phyloP scores from a whole-genome alignment of 805 yeast genomes.

The Wickerhamomyces silvicola region DNA sequence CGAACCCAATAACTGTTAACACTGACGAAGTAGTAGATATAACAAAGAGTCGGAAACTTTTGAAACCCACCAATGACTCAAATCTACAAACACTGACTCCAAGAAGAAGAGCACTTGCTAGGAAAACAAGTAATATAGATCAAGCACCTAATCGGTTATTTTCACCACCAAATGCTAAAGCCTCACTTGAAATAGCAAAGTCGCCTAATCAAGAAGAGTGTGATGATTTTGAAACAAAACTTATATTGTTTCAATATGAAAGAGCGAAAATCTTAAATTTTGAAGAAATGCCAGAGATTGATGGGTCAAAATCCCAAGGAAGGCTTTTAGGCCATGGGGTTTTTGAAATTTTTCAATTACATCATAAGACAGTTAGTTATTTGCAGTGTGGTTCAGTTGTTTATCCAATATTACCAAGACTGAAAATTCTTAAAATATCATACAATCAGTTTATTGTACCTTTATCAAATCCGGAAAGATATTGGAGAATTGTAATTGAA shows the following conservation, averaged over 20 bases:
- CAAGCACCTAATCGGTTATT: not conserved
- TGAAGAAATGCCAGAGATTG: slow-evolving; percentile 14
- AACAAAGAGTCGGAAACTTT: slow-evolving; percentile 15
- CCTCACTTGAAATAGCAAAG: slow-evolving; percentile 1
- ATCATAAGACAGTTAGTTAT: slow-evolving; percentile 51
- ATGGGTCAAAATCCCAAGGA: slow-evolving; percentile 26
- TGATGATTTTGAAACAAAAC: slow-evolving; percentile 11
- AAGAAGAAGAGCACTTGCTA: slow-evolving; percentile 17
- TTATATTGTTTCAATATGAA: slow-evolving; percentile 12
- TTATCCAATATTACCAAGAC: slow-evolving; percentile 65
- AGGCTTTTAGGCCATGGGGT: slow-evolving; percentile 54
- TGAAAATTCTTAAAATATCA: slow-evolving; percentile 48
- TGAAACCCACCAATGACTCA: slow-evolving; percentile 9
- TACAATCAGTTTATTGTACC: slow-evolving; percentile 50
- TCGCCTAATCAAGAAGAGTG: not conserved
- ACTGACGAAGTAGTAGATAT: slow-evolving; percentile 16
- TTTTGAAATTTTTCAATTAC: slow-evolving; percentile 53
- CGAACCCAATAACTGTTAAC: not conserved
- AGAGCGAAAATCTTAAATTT: slow-evolving; percentile 20
- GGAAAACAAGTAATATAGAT: slow-evolving; percentile 8
- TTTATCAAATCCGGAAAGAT: slow-evolving; percentile 67
- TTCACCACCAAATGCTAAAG: slow-evolving; percentile 1
- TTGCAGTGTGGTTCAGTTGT: slow-evolving; percentile 59
- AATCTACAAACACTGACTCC: slow-evolving; percentile 14
- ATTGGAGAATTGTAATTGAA: slow-evolving; percentile 50